phyloP scores from a whole-genome alignment of 2,329 filamentous ascomycete species.

The Emergomyces pasteurianus region DNA sequence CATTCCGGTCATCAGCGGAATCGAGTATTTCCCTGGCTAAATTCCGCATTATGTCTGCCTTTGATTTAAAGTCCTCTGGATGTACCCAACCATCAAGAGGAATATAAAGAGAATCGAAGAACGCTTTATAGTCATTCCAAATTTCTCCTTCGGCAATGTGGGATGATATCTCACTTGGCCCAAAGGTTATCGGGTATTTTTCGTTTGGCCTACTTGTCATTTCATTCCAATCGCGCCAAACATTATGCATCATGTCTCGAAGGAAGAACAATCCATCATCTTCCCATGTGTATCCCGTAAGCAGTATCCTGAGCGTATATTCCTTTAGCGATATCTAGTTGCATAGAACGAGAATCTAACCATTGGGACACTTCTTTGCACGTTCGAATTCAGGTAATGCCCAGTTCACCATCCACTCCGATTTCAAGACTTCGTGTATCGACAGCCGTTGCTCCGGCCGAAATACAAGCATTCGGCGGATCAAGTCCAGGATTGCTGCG shows the following conservation, averaged over 20 bases:
- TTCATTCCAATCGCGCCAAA: slow-evolving; percentile 11
- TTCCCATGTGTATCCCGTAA: slow-evolving; percentile 12
- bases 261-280: slow-evolving; percentile 13
- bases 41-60: slow-evolving; percentile 11
- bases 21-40: slow-evolving; percentile 10
- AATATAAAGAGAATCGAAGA: slow-evolving; percentile 11
- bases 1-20: slow-evolving; percentile 9
- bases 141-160: slow-evolving; percentile 10
- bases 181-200: slow-evolving; percentile 11
- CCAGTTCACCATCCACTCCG: slow-evolving; percentile 11
- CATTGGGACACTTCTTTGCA: too few relatives aligned
- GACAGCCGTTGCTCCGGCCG: slow-evolving; percentile 6
- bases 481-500: slow-evolving; percentile 5
- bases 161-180: slow-evolving; percentile 10
- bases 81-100: slow-evolving; percentile 14
- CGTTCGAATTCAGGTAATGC: slow-evolving; percentile 4
- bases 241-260: slow-evolving; percentile 12
- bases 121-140: slow-evolving; percentile 10
- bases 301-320: too few relatives aligned
- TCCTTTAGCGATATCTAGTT: too few relatives aligned
- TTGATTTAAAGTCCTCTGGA: slow-evolving; percentile 11
- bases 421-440: slow-evolving; percentile 5
- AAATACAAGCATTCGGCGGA: slow-evolving; percentile 8
- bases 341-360: too few relatives aligned
- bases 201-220: slow-evolving; percentile 8